Evolutionary conservation across 768 basidiomycete genomes (phyloP).

Genomic region (Serendipita sp.): DNA sequence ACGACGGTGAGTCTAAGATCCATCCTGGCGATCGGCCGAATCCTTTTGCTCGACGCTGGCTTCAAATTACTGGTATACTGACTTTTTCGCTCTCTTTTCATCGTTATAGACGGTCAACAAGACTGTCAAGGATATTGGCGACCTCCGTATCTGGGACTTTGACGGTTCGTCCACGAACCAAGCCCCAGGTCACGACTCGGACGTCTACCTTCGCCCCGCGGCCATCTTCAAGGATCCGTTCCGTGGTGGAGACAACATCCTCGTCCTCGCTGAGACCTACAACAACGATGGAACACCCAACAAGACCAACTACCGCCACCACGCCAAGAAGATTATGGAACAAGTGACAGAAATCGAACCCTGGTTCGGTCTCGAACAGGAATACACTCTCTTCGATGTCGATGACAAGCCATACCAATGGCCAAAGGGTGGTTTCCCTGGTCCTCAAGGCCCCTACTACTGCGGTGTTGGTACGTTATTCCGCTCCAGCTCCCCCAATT

Average conservation of each 20-base stretch:
- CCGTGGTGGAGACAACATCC: conserved; percentile 95
- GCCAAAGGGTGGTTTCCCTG: conserved; percentile 99
- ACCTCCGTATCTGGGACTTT: conserved; percentile 97
- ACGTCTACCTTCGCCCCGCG: conserved; percentile 93
- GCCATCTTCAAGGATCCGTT: conserved; percentile 98
- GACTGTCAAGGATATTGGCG: conserved; percentile 71
- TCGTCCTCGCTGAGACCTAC: conserved; percentile 94
- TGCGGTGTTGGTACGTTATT: conserved; percentile 78
- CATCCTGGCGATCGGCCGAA: not conserved
- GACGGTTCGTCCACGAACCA: conserved; percentile 97
- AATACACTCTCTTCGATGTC: conserved; percentile 91
- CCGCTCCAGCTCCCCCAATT: not conserved
- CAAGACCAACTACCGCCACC: conserved; percentile 87
- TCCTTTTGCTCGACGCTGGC: not conserved
- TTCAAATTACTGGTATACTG: conserved; percentile 7
- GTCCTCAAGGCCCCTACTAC: conserved; percentile 98
- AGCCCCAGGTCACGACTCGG: conserved; percentile 88
- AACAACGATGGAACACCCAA: conserved; percentile 99
- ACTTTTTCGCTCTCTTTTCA: not conserved
- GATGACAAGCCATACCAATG: conserved; percentile 87
- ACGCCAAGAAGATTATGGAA: conserved; percentile 92
- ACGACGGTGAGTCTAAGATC: conserved; percentile 50
- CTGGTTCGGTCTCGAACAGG: conserved; percentile 99
- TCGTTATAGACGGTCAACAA: conserved; percentile 60
- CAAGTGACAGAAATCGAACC: conserved; percentile 62